Evolutionary conservation across 129 eudicot genomes (phyloP), one percentile per base, ranked within the genome.

Genomic region (Escallonia rubra): DNA sequence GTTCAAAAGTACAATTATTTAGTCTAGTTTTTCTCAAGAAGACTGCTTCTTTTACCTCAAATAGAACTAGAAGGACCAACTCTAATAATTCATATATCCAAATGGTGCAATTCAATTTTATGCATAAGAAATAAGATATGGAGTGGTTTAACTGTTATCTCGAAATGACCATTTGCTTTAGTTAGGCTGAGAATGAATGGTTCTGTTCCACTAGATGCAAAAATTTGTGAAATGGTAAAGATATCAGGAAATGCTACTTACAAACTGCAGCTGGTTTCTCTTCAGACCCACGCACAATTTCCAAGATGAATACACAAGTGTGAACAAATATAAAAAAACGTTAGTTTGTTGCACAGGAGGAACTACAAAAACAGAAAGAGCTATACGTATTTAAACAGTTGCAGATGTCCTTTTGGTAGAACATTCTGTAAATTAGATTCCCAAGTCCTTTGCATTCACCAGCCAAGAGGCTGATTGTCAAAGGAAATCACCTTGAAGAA

Each of bases 221-320:
- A 23, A 23, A 23, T 23, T 23, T 23, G 34, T 23, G 34, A 23
- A 23, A 23, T 23, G 34, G 34, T 23, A 23, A 23, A 23, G 34
- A 23, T 23, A 23, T 23, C 1, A 23, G 34, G 34, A 1, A 23
- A 45, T 51, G 0, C 41, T 68, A 83, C 96, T 88, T 85, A 92
- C 96, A 72, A 47, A 87, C 75, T 61, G 89, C 95, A 70, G 98
- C 98, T 6, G 98, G 98, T 83, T 92, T 92, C 87, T 92, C 98
- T 92, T 74, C 74, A 67, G 73, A 55, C 8, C 68, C 78, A 69
- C 8, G 68, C 79, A 69, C 66, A 79, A 83, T 65, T 79, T 69
- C 67, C 71, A 57, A 48, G 81, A 85, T 78, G 64, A 71, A 80
- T 59, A 74, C 54, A 67, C 34, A 60, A 16, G 64, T 78, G 72